Evolutionary conservation across 1,139 yeast genomes (phyloP).

Genomic region (Sugiyamaella pinicola): DNA sequence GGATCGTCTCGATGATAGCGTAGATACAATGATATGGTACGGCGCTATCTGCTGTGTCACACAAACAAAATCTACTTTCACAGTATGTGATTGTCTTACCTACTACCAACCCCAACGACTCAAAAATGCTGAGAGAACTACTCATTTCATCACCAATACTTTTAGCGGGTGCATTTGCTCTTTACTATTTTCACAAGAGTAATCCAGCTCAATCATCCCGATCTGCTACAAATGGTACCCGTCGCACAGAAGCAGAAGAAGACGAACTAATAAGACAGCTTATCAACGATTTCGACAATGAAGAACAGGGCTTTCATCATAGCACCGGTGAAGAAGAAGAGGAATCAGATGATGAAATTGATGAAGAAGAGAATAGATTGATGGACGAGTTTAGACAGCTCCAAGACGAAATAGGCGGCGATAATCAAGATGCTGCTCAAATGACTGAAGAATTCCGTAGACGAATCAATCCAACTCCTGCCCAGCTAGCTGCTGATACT

Average conservation of each 20-base stretch:
- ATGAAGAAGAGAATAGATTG: conserved; percentile 8
- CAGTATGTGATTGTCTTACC: no score
- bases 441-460: conserved; percentile 13
- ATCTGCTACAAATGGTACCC: neutral
- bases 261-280: conserved; percentile 10
- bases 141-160: conserved; percentile 22
- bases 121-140: conserved; percentile 23
- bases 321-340: conserved; percentile 20
- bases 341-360: conserved; percentile 16
- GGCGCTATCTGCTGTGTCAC: no score
- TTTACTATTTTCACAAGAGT: conserved; percentile 2
- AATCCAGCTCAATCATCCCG: neutral
- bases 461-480: conserved; percentile 27
- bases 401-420: neutral
- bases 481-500: conserved; percentile 20
- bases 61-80: no score
- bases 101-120: no score
- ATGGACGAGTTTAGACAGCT: conserved; percentile 2
- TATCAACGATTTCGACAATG: conserved; percentile 8
- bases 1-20: no score
- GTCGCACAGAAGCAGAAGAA: conserved; percentile 15
- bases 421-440: no score
- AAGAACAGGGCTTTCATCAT: conserved; percentile 1
- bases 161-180: conserved; percentile 10
- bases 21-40: no score